Percentiles rank a stretch among this genome's conserved stretches.
phyloP scores from a whole-genome alignment of 148 eudicot genomes.

The Beta vulgaris region DNA sequence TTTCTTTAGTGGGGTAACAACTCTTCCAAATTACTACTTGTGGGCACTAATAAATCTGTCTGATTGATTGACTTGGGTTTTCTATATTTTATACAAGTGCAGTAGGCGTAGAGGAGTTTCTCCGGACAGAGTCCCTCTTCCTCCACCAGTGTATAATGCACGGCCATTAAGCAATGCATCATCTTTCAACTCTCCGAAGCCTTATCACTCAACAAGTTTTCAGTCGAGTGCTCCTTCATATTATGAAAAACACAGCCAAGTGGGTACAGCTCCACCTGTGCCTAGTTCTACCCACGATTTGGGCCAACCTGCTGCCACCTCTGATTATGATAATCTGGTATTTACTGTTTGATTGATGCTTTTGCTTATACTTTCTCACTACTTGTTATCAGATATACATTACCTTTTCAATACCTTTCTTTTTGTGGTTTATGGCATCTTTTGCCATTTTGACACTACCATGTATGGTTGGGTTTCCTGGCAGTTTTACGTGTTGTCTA shows the following conservation, averaged over 20 bases:
- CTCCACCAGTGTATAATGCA: conserved; percentile 60
- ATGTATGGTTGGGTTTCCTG: background rate
- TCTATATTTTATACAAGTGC: conserved; percentile 21
- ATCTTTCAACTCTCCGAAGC: conserved; percentile 42
- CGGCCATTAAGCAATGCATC: conserved; percentile 30
- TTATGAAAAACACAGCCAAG: conserved; percentile 33
- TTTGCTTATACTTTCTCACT: background rate
- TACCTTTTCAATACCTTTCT: background rate
- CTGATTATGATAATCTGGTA: conserved; percentile 48
- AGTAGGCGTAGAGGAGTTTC: conserved; percentile 62
- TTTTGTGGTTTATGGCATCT: background rate
- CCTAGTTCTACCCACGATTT: conserved; percentile 25
- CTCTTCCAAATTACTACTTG: background rate
- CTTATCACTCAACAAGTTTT: conserved; percentile 46
- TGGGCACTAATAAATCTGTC: background rate
- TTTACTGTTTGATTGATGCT: background rate
- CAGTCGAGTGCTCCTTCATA: conserved; percentile 39
- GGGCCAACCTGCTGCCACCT: conserved; percentile 37
- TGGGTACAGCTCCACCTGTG: conserved; percentile 35
- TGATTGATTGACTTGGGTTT: conserved; percentile 10
- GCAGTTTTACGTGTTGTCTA: no score
- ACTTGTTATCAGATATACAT: background rate
- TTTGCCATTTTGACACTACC: background rate
- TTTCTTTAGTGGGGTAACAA: conserved; percentile 69
- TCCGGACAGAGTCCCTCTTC: conserved; percentile 64